Evolutionary conservation across 2,329 filamentous ascomycete species (phyloP), one percentile per base, ranked within the genome.

Genomic region (Pseudogymnoascus sp.): DNA sequence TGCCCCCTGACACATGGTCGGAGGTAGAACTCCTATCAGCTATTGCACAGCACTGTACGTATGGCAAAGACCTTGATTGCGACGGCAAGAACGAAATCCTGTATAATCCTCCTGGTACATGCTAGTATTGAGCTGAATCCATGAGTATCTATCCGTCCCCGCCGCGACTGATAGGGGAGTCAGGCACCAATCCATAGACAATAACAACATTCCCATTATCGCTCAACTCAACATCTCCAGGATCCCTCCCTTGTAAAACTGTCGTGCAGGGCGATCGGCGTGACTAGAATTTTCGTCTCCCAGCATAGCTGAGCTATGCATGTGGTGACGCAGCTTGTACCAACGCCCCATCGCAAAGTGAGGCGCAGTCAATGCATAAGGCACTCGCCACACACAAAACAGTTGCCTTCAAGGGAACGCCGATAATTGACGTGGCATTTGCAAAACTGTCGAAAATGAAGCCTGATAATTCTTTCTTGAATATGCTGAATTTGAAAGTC

Each of bases 401-500:
- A 3, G 8, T n/a, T 33, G 29, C 48, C 10, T 35, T 55, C 48
- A 55, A 55, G 48, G 48, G 48, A 55, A 55, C 48, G 48, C 48
- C 48, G 48, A 55, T 55, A 55, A 55, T 33, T 55, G 48, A 55
- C 48, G 48, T 55, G 48, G 48, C 48, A 55, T 55, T 55, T 13
- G 29, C 29, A 55, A 55, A 55, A 33, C 48, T 35, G 4, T 55
- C 48, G 13, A 55, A 55, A 55, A 33, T 55, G 27, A 60, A 39
- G 27, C 59, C 36, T 21, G 12, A 40, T 52, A 15, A 45, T 31
- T 25, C 12, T 29, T 59, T 40, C 13, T 29, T 6, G 21, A 39
- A 59, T 31, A 60, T 35, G 37, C 27, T 36, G 21, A 13, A 31
- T 27, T 60, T 64, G 61, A 62, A 60, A 55, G 31, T 31, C 36